A percentile compares a stretch with the other conserved stretches of the same genome.
Evolutionary conservation across 1,284 basidiomycete genomes (phyloP).

Genomic region (Veloboletus limbatus): DNA sequence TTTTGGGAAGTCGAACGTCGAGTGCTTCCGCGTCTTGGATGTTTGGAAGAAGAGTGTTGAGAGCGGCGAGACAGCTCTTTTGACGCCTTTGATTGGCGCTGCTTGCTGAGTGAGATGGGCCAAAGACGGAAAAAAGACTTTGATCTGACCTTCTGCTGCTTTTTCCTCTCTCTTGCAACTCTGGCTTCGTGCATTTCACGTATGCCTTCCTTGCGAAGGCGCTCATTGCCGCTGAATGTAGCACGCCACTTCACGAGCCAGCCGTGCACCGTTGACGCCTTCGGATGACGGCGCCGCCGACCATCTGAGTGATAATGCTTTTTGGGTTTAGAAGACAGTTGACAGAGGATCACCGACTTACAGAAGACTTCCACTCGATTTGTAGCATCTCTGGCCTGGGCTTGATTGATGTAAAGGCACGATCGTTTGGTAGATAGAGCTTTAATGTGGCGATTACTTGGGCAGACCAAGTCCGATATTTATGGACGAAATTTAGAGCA

Average conservation of each 20-base stretch:
- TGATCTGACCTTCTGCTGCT: slow-evolving; percentile 22
- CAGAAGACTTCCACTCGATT: slow-evolving; percentile 44
- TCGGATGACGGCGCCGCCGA: slow-evolving; percentile 45
- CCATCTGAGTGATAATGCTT: slow-evolving; percentile 50
- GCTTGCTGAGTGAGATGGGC: slow-evolving; percentile 20
- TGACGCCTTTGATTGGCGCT: slow-evolving; percentile 11
- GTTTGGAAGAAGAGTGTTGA: slow-evolving; percentile 14
- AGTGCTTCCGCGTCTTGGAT: slow-evolving; percentile 8
- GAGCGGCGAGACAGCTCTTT: slow-evolving; percentile 7
- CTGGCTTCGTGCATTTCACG: slow-evolving; percentile 58
- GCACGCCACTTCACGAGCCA: slow-evolving; percentile 79
- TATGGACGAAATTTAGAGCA: slow-evolving; percentile 17
- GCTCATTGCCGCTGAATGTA: slow-evolving; percentile 64
- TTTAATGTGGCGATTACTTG: slow-evolving; percentile 11
- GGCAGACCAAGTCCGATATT: slow-evolving; percentile 18
- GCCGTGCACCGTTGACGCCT: slow-evolving; percentile 67
- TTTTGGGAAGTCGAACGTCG: slow-evolving; percentile 12
- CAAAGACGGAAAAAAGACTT: slow-evolving; percentile 16
- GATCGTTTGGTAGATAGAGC: slow-evolving; percentile 9
- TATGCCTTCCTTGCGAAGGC: slow-evolving; percentile 46
- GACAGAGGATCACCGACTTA: slow-evolving; percentile 17
- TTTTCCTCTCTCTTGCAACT: slow-evolving; percentile 25
- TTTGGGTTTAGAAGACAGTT: slow-evolving; percentile 7
- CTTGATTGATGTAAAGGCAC: neutral
- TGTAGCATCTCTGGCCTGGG: slow-evolving; percentile 24